Base-by-base conservation (phyloP, 1,139 yeast species). In the Pichia sp. region DNA sequence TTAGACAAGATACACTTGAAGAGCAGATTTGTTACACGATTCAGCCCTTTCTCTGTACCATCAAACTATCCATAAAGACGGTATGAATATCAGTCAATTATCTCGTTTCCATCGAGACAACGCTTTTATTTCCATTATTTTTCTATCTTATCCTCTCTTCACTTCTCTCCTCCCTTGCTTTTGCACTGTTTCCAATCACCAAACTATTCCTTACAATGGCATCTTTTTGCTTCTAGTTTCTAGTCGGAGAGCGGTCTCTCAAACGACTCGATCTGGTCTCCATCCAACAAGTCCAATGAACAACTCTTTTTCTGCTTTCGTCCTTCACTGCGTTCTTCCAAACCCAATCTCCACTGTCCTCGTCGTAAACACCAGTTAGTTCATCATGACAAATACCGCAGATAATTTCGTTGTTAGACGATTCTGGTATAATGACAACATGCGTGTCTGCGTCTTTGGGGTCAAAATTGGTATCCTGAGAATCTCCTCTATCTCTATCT, bases 261-360 rank as follows among this genome's bases (percentile, higher is more conserved):
- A 38, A 46, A 27, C 27, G 31, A 32, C 46, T 49, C 3, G 58
- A 57, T 36, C 53, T 53, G 4, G 95, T 79, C 58, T 90, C 97
- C 38, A 79, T 72, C 60, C 73, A 83, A 62, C 99, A 94, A 2
- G 80, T 71, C 37, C 85, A 84, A 66, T 94, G 98, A 59, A 83
- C 85, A 40, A 85, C 77, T 44, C 63, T 63, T 27, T 68, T 64
- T 53, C 78, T 81, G 7, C 73, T 77, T 49, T 72, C 72, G 26
- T 34, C 36, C 11, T 34, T 23, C 31, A 86, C 73, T 39, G 96
- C 87, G 59, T 85, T 81, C 54, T 71, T 75, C 97, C 97, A 92
- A 37, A 90, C 80, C 98, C 98, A 94, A 60, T 90, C 97, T 39
- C 96, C 97, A 4, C 79, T 69, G 44, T 85, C 90, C 58, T 88